Evolutionary conservation across 1,284 basidiomycete species (phyloP).

Genomic region (Flammula alnicola): DNA sequence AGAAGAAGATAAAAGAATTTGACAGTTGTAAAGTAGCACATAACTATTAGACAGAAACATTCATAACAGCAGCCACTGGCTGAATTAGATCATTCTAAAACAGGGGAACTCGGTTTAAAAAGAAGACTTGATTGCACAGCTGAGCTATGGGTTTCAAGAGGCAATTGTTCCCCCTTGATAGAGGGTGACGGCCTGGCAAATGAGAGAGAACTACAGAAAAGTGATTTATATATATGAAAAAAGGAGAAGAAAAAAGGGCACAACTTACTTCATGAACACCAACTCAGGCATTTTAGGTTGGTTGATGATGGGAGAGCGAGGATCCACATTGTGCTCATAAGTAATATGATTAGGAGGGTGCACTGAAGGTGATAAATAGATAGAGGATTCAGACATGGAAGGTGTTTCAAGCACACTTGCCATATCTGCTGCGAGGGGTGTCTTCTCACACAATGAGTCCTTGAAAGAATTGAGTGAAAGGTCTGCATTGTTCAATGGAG

Average conservation of each 20-base stretch:
- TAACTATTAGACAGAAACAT: not conserved
- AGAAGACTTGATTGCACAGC: conserved; percentile 7
- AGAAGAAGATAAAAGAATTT: no score
- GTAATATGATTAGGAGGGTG: not conserved
- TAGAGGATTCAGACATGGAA: conserved; percentile 7
- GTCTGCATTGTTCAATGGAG: conserved; percentile 19
- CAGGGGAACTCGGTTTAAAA: conserved; percentile 9
- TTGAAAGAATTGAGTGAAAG: conserved; percentile 17
- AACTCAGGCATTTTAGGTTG: conserved; percentile 19
- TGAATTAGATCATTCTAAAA: not conserved
- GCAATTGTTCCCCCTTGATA: not conserved
- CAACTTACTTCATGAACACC: conserved; percentile 15
- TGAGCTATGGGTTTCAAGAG: not conserved
- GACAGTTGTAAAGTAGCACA: not conserved
- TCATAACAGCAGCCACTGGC: not conserved
- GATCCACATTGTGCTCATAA: conserved; percentile 20
- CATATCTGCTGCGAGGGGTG: not conserved
- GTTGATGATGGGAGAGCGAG: conserved; percentile 21
- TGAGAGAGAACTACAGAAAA: conserved; percentile 10
- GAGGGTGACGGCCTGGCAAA: conserved; percentile 13
- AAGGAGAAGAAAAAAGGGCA: not conserved
- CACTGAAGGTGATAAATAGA: conserved; percentile 6
- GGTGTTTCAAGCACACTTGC: conserved; percentile 2
- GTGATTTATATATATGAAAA: not conserved
- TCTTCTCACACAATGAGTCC: not conserved